phyloP scores from a whole-genome alignment of 2,329 filamentous ascomycete species.

The Triangularia verruculosa region DNA sequence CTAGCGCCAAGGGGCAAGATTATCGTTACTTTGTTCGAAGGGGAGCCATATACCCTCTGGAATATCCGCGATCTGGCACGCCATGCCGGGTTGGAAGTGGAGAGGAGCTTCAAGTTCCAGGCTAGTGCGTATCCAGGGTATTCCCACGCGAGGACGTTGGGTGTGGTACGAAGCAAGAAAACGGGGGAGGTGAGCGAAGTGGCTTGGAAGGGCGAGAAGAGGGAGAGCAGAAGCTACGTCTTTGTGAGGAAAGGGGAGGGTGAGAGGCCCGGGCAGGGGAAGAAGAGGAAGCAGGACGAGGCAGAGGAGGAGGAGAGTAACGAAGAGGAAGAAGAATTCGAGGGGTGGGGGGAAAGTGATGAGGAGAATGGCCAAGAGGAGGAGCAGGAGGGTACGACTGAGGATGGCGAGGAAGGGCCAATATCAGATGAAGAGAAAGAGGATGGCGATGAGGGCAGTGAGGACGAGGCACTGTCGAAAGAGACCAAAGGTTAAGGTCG shows the following conservation, averaged over 20 bases:
- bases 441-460: not conserved
- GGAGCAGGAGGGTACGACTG: not conserved
- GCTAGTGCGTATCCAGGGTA: slow-evolving; percentile 69
- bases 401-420: too few species aligned
- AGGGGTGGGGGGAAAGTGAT: slow-evolving; percentile 23
- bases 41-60: slow-evolving; percentile 93
- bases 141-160: slow-evolving; percentile 68
- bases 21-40: slow-evolving; percentile 86
- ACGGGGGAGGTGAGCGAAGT: slow-evolving; percentile 41
- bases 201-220: slow-evolving; percentile 52
- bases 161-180: slow-evolving; percentile 53
- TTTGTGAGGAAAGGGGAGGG: slow-evolving; percentile 59
- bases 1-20: slow-evolving; percentile 60
- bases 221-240: slow-evolving; percentile 56
- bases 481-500: not conserved
- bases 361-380: slow-evolving; percentile 3
- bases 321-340: slow-evolving; percentile 30
- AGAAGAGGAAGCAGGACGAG: slow-evolving; percentile 35
- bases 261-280: slow-evolving; percentile 21
- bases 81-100: slow-evolving; percentile 66
- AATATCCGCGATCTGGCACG: slow-evolving; percentile 85
- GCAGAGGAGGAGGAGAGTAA: slow-evolving; percentile 29
- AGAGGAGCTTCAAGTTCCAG: slow-evolving; percentile 68
- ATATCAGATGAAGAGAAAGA: not conserved
- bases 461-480: not conserved